A percentile compares a stretch with the other conserved stretches of the same genome.
Evolutionary conservation across 805 yeast species (phyloP).

Genomic region (Cyberlindnera americana): DNA sequence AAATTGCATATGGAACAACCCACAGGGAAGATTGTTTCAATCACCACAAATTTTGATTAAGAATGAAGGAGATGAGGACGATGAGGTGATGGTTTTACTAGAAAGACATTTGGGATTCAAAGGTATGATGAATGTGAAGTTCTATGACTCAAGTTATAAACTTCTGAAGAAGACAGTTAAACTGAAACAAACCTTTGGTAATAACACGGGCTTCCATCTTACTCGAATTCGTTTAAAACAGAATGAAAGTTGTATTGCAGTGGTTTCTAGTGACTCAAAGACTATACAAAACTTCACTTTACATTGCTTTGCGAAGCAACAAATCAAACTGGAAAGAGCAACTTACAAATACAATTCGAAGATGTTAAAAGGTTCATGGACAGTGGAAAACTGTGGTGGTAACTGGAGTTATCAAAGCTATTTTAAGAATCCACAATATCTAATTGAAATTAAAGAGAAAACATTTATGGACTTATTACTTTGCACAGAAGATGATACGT

Average conservation of each 20-base stretch:
- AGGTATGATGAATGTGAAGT: conserved; percentile 25
- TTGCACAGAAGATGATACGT: too few species aligned
- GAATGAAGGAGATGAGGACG: conserved; percentile 29
- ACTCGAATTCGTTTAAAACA: conserved; percentile 32
- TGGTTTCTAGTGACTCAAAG: conserved; percentile 16
- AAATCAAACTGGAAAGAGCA: conserved; percentile 32
- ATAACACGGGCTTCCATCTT: conserved; percentile 39
- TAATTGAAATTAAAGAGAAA: conserved; percentile 32
- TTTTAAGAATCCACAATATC: conserved; percentile 54
- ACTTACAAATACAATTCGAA: conserved; percentile 21
- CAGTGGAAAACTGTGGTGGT: conserved; percentile 46
- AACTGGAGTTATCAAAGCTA: conserved; percentile 46
- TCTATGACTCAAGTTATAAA: conserved; percentile 32
- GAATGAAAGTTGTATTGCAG: conserved; percentile 29
- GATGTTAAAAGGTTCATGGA: conserved; percentile 43
- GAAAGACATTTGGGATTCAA: conserved; percentile 41
- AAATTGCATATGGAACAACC: conserved; percentile 31
- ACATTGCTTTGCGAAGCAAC: conserved; percentile 14
- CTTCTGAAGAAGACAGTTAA: conserved; percentile 16
- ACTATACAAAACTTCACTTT: conserved; percentile 20
- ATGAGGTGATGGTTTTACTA: conserved; percentile 44
- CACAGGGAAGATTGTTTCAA: conserved; percentile 20
- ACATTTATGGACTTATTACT: too few species aligned
- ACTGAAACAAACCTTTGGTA: conserved; percentile 14
- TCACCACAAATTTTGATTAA: conserved; percentile 43